phyloP scores from a whole-genome alignment of 2,329 filamentous ascomycete species.

The Calonectria honghensis region DNA sequence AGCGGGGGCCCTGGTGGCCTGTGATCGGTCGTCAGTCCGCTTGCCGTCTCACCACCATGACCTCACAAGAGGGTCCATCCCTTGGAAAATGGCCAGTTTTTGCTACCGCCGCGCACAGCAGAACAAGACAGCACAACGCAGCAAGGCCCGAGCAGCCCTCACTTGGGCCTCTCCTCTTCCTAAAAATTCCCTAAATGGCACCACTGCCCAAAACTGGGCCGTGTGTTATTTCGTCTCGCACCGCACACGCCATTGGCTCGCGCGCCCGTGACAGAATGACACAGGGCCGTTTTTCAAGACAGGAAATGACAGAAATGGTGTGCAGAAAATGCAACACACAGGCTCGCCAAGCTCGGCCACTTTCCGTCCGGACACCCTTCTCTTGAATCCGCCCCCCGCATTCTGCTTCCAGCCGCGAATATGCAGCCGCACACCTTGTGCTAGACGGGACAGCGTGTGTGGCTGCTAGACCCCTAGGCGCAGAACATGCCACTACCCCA shows the following conservation, averaged over 20 bases:
- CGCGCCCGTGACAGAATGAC: neutral
- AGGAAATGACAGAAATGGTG: constrained; percentile 9
- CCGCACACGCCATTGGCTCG: neutral
- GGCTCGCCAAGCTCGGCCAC: constrained; percentile 35
- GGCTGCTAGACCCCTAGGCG: neutral
- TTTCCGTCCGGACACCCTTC: constrained; percentile 33
- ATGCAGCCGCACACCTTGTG: constrained; percentile 27
- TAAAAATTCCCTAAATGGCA: neutral
- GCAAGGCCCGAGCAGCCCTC: constrained; percentile 7
- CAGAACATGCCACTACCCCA: constrained; percentile 33
- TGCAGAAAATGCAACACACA: constrained; percentile 25
- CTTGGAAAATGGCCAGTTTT: constrained; percentile 37
- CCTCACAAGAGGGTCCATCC: constrained; percentile 38
- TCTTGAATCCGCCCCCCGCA: constrained; percentile 27
- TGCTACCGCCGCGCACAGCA: constrained; percentile 6
- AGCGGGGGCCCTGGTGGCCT: constrained; percentile 19
- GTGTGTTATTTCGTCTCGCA: neutral
- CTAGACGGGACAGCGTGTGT: neutral
- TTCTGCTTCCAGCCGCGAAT: constrained; percentile 30
- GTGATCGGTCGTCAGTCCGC: constrained; percentile 32
- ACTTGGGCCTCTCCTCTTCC: neutral
- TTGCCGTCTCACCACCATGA: constrained; percentile 42
- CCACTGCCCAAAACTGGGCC: neutral
- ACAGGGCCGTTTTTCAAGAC: neutral
- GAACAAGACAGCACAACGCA: neutral